These are phyloP conservation scores for Imleria badia DNA, from an alignment of 768 basidiomycete genomes.

Conservation along the genomic window DNA sequence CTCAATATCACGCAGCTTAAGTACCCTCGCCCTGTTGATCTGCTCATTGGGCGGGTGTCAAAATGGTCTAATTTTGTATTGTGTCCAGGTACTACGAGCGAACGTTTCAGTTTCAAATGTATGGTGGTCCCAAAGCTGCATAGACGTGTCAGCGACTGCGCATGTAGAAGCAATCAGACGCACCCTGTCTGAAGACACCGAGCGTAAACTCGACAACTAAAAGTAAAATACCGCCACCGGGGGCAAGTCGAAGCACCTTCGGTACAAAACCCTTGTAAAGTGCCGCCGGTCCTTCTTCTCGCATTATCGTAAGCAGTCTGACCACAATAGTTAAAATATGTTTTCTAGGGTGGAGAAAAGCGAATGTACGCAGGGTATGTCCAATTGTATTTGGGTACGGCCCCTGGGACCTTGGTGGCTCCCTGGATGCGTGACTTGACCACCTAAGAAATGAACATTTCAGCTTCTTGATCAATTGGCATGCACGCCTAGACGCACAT, in stretches of 20 bases:
- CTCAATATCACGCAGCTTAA: neutral
- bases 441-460: constrained; percentile 50
- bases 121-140: constrained; percentile 33
- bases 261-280: constrained; percentile 96
- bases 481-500: constrained; percentile 34
- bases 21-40: neutral
- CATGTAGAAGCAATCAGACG: neutral
- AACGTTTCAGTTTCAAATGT: constrained; percentile 25
- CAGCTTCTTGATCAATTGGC: neutral
- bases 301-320: constrained; percentile 69
- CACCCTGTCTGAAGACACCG: constrained; percentile 72
- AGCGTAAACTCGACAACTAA: constrained; percentile 91
- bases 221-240: constrained; percentile 91
- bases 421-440: constrained; percentile 97
- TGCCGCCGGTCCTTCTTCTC: constrained; percentile 83
- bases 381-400: constrained; percentile 90
- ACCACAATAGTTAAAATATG: neutral
- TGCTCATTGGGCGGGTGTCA: neutral
- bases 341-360: neutral
- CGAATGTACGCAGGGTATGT: constrained; percentile 74
- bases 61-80: neutral
- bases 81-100: neutral
- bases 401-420: constrained; percentile 59
- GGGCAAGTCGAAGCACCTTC: constrained; percentile 92
- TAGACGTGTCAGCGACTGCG: neutral